Base-by-base conservation (phyloP, 2,329 filamentous ascomycete species). In the Plenodomus lindquistii region DNA sequence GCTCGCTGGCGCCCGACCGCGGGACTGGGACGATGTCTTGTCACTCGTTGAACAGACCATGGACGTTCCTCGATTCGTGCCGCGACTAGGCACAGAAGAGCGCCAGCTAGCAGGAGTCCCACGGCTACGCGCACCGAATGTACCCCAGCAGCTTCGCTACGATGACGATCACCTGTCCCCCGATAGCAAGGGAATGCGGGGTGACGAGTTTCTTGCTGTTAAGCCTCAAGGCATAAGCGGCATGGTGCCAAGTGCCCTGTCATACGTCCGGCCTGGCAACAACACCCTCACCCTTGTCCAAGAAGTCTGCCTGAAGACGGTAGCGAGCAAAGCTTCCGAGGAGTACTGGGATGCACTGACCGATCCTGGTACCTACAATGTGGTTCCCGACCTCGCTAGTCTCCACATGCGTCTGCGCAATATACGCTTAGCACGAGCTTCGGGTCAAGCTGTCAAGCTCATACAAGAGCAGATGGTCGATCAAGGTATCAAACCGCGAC, bases 11-110 rank as follows among this genome's bases (percentile, higher is more conserved):
- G 75, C 72, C 29, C 73, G 79, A 10, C 76, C 81, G 16, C 72
- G 78, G 41, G 86, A 94, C 59, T 85, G 81, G 70, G 83, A 87
- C 53, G 84, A 90, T 60, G 77, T 96, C 2, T 79, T 96, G 18
- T 82, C 83, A 34, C 77, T 97, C 17, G 73, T 95, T n/a, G 81
- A 91, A 57, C 86, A 96, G 72, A 89, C 91, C 1, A 92, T 93
- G 84, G 81, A 84, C 39, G 81, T 96, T 36, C 83, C 86, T 27
- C 82, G 84, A 76, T 57, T 77, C 70, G 59, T 78, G 57, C 63
- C 71, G 57, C 69, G 66, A 39, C 42, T 76, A 15, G 70, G 69
- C 29, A 63, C 60, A 1, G 18, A 44, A 57, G 71, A 40, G 16
- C 62, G 67, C n/a, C 40, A 53, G 31, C 48, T 57, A 34, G 60